These are phyloP conservation scores for Cardamine resedifolia DNA, from an alignment of 345 rosid species.

Conservation along the genomic window DNA sequence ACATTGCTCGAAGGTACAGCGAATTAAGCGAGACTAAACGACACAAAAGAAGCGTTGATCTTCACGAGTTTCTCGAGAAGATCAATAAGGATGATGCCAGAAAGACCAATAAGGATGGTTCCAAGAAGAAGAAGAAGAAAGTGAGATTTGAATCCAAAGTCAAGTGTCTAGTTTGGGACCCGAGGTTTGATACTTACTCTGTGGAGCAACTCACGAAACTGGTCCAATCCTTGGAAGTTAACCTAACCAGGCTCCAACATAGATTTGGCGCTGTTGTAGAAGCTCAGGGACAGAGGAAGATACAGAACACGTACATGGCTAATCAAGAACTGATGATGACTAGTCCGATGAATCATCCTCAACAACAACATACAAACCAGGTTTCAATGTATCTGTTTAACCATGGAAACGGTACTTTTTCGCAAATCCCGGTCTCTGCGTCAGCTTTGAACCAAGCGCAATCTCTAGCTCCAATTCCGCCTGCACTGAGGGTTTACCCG, in stretches of 20 bases:
- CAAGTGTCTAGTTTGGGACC: conserved; percentile 35
- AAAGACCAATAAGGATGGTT: neutral
- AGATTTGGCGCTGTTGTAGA: conserved; percentile 13
- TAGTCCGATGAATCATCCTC: conserved; percentile 15
- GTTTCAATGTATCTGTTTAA: neutral
- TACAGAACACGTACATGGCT: conserved; percentile 18
- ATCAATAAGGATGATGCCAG: neutral
- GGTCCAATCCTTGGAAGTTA: conserved; percentile 23
- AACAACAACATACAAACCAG: conserved; percentile 23
- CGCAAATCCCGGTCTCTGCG: conserved; percentile 17
- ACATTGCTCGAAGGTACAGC: conserved; percentile 26
- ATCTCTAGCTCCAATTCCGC: conserved; percentile 22
- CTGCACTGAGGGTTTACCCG: neutral
- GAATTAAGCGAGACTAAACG: conserved; percentile 16
- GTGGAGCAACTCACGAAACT: conserved; percentile 22
- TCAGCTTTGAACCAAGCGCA: conserved; percentile 14
- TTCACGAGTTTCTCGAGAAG: conserved; percentile 8
- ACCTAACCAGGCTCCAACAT: neutral
- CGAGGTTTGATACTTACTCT: conserved; percentile 26
- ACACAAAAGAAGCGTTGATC: conserved; percentile 20
- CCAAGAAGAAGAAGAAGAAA: conserved; percentile 16
- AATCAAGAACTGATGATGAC: conserved; percentile 17
- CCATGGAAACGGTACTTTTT: conserved; percentile 4
- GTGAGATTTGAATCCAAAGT: neutral
- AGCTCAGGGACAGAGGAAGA: conserved; percentile 21